Conservation (phyloP, 192 early-diverging fungal genomes). For the Backusella liffmaniae region DNA sequence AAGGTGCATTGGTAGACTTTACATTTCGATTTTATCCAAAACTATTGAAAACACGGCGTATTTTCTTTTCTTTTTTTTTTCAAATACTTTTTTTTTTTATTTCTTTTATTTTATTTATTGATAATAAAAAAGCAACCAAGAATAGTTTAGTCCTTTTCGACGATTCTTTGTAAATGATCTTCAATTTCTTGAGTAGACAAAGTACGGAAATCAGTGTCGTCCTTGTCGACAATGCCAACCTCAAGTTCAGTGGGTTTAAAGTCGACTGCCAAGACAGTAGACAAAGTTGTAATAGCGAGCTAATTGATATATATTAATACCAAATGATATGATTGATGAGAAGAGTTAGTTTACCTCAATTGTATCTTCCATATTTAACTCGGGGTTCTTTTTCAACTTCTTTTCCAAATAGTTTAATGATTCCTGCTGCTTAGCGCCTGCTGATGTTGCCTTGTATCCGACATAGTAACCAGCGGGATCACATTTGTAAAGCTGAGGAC, state of each 20-base stretch:
- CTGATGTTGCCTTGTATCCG: constrained; percentile 94
- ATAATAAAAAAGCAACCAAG: not conserved
- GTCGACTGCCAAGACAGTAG: constrained; percentile 87
- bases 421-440: constrained; percentile 95
- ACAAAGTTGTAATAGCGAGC: constrained; percentile 94
- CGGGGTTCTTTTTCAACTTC: constrained; percentile 91
- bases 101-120: too few relatives aligned
- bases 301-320: constrained; percentile 25
- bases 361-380: constrained; percentile 80
- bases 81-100: too few relatives aligned
- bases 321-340: too few relatives aligned
- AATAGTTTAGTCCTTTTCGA: constrained; percentile 74
- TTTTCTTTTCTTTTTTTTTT: too few relatives aligned
- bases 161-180: constrained; percentile 81
- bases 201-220: constrained; percentile 74
- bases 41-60: too few relatives aligned
- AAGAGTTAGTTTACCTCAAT: constrained; percentile 67
- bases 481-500: constrained; percentile 96
- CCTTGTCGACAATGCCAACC: constrained; percentile 82
- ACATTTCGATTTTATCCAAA: too few relatives aligned
- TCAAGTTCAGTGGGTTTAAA: constrained; percentile 98
- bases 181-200: constrained; percentile 86
- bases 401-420: constrained; percentile 96
- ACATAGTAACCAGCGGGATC: constrained; percentile 99
- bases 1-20: not conserved